Evolutionary conservation across 2,329 filamentous ascomycete species (phyloP).

Genomic region (Trichoderma pleuroti): DNA sequence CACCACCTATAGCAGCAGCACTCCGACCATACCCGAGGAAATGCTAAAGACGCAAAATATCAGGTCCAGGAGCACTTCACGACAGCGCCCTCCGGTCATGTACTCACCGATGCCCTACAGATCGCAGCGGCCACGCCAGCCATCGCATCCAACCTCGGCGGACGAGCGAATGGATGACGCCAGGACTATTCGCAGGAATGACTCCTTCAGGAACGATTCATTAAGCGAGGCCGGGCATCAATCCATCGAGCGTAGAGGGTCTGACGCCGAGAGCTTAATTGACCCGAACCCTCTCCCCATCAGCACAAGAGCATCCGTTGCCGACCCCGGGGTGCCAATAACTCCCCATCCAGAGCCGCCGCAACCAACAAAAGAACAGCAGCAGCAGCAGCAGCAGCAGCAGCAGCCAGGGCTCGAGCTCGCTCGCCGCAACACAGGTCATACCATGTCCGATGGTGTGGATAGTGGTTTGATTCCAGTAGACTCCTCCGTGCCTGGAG

Average conservation of each 20-base stretch:
- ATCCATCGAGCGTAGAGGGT: background rate
- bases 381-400: background rate
- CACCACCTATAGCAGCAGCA: slow-evolving; percentile 1
- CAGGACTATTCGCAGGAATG: background rate
- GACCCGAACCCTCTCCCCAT: slow-evolving; percentile 11
- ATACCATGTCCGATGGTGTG: background rate
- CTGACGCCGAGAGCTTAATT: slow-evolving; percentile 15
- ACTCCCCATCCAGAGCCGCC: background rate
- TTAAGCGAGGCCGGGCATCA: background rate
- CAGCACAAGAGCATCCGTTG: background rate
- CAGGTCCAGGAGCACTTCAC: slow-evolving; percentile 15
- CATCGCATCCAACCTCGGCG: background rate
- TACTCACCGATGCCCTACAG: slow-evolving; percentile 13
- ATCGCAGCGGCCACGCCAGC: slow-evolving; percentile 3
- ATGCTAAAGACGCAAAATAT: background rate
- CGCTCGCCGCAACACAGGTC: background rate
- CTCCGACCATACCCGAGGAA: slow-evolving; percentile 22
- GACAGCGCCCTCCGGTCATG: slow-evolving; percentile 6
- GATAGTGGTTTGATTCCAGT: slow-evolving; percentile 25
- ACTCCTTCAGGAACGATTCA: background rate
- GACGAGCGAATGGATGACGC: background rate
- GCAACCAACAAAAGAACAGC: background rate
- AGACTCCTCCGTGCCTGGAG: slow-evolving; percentile 2
- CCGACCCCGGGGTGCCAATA: background rate
- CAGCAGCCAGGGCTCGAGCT: slow-evolving; percentile 1